Base-by-base conservation (phyloP, 2,329 filamentous ascomycete genomes). In the Aspergillus pseudotamarii region DNA sequence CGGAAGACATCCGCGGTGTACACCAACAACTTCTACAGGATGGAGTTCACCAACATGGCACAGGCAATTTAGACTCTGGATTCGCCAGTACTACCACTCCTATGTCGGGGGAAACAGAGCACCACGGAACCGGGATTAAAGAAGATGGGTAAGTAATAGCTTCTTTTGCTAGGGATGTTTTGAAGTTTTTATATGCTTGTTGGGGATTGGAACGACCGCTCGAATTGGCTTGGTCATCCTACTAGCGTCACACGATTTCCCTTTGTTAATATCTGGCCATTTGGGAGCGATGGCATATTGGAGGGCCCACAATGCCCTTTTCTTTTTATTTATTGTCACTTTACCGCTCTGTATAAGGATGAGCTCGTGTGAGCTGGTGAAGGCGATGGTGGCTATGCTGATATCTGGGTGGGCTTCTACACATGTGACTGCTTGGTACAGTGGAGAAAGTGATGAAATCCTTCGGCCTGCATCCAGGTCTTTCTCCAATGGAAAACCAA, bases 141-240 rank as follows among this genome's bases (percentile, higher is more conserved):
- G 92, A 96, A 87, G 92, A 96, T 76, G 92, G 92, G 92, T 96
- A 89, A 94, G 92, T 88, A n/a, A 19, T 45, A 28, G 28, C 60
- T 51, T 32, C 16, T 51, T n/a, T 51, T 32, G 28, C 26, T 51
- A 51, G 48, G 28, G 26, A 51, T 11, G 28, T 51, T 51, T 32
- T 51, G 28, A 32, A 51, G n/a, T 32, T 51, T 32, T n/a, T 34
- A 19, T 21, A 34, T 21, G 9, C 16, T 30, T 51, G 48, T 34
- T 51, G 26, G 26, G 48, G 48, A 51, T n/a, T 51, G 48, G 16
- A 51, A 51, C 45, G 34, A 16, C 46, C 14, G 32, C 32, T 23
- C 10, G 26, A 50, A 9, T n/a, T 56, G 34, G 41, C 16, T 12
- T 50, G 34, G 41, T 4, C 30, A 19, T 21, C 48, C 32, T 51